These are phyloP conservation scores for Eutrema yunnanense DNA, from an alignment of 345 rosid species.

Conservation along the genomic window DNA sequence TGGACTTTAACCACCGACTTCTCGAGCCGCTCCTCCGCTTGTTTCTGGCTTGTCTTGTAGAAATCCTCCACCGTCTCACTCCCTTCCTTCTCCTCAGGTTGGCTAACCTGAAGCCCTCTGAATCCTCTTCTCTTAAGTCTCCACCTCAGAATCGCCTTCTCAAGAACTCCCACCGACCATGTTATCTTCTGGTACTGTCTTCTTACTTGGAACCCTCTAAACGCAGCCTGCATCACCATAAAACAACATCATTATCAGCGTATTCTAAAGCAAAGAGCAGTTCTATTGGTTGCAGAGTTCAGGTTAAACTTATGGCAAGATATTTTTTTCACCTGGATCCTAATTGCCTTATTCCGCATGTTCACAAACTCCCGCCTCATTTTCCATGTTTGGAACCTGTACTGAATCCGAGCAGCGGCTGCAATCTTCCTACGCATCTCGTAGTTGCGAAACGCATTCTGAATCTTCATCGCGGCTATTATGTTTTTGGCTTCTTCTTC, in stretches of 20 bases:
- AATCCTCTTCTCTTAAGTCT: constrained; percentile 86
- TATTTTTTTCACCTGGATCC: constrained; percentile 54
- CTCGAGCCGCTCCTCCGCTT: constrained; percentile 87
- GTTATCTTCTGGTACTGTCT: constrained; percentile 72
- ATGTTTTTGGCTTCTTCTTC: constrained; percentile 74
- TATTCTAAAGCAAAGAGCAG: background rate
- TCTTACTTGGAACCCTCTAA: constrained; percentile 81
- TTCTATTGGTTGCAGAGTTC: background rate
- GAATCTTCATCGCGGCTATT: constrained; percentile 94
- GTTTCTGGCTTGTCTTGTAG: constrained; percentile 67
- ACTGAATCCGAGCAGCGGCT: constrained; percentile 86
- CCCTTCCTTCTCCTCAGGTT: constrained; percentile 39
- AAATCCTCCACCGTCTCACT: constrained; percentile 63
- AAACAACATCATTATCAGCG: background rate
- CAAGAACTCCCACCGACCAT: constrained; percentile 95
- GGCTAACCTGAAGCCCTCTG: constrained; percentile 68
- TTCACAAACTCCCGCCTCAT: constrained; percentile 65
- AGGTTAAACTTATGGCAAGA: background rate
- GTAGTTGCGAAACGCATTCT: constrained; percentile 77
- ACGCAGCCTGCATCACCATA: constrained; percentile 57
- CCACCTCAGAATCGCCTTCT: constrained; percentile 92
- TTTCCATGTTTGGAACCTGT: constrained; percentile 90
- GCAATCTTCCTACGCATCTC: constrained; percentile 63
- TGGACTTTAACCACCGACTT: constrained; percentile 77
- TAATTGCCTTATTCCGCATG: constrained; percentile 67